These are phyloP conservation scores for Ceriops decandra DNA, from an alignment of 345 rosid species.

Conservation along the genomic window DNA sequence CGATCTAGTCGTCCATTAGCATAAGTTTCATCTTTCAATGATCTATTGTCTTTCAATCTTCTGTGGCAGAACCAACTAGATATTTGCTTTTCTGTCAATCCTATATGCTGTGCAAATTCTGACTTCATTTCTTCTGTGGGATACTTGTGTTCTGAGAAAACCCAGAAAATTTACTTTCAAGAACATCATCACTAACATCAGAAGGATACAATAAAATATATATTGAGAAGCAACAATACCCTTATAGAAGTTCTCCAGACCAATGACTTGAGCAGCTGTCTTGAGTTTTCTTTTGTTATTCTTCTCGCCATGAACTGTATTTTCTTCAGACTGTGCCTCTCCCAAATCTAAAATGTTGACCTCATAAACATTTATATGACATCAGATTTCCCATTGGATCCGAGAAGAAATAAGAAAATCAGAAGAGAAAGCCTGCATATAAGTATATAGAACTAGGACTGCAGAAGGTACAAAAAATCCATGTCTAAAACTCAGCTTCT, in stretches of 20 bases:
- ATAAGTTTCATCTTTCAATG: conserved; percentile 49
- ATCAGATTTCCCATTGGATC: background rate
- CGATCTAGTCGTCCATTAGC: conserved; percentile 71
- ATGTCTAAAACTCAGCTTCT: no score
- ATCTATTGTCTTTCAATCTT: conserved; percentile 80
- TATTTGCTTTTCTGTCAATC: conserved; percentile 91
- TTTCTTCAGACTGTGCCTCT: conserved; percentile 57
- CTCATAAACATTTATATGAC: conserved; percentile 5
- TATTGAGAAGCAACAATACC: conserved; percentile 42
- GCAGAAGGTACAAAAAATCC: no score
- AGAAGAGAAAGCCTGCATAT: no score
- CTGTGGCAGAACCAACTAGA: conserved; percentile 99
- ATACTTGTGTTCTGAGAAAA: conserved; percentile 65
- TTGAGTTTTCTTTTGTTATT: conserved; percentile 58
- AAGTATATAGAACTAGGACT: no score
- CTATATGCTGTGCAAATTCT: conserved; percentile 61
- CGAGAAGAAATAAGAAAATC: background rate
- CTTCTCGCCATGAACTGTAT: conserved; percentile 54
- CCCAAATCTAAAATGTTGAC: conserved; percentile 43
- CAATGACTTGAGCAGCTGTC: conserved; percentile 72
- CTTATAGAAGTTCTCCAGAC: conserved; percentile 70
- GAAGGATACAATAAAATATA: conserved; percentile 14
- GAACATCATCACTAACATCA: conserved; percentile 8
- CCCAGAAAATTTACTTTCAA: conserved; percentile 3
- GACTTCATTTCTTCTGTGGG: conserved; percentile 81